Base-by-base conservation (phyloP, 192 early-diverging fungal genomes). In the Kappamyces sp. region DNA sequence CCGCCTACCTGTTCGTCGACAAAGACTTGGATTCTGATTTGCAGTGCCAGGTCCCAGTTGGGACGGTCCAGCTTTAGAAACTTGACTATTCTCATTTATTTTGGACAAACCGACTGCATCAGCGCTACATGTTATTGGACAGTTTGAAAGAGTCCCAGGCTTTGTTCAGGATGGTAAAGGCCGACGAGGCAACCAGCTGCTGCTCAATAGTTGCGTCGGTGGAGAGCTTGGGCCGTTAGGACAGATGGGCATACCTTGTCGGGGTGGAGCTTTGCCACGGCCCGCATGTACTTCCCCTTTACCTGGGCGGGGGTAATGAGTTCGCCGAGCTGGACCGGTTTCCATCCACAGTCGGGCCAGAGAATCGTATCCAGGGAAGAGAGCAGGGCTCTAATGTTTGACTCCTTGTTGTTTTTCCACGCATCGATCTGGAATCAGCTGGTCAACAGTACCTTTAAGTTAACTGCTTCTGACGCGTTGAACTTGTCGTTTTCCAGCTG, bases 61-160 rank as follows among this genome's bases (percentile, higher is more conserved):
- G 12, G 12, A 12, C 1, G 12, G 3, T 30, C 2, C 31, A 22
- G n/a, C 49, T 51, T 2, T 3, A 51, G 31, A 30, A 51, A 32
- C 12, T 22, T 1, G 2, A 32, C 49, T 30, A 51, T 12, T n/a
- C 1, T 30, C 31, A 51, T 51, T n/a, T 22, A 30, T n/a, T 22
- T 12, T n/a, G 31, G 49, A 12, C n/a, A 30, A 31, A 51, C 15
- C 15, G 49, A 2, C 12, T n/a, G 12, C 49, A 30, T 30, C 53
- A 29, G 0, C 35, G 9, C 29, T 14, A 64, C 63, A 64, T 31
- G n/a, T 36, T 77, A 54, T 93, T 93, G 62, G 91, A 84, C 9
- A 62, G 66, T 70, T 93, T 96, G 69, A 97, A 99, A 3, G 73
- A 65, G 61, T 97, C 93, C 93, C 93, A 99, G 4, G 91, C 94